These are phyloP conservation scores for Flagelloscypha sp. DNA, from an alignment of 768 basidiomycete genomes.

Conservation along the genomic window DNA sequence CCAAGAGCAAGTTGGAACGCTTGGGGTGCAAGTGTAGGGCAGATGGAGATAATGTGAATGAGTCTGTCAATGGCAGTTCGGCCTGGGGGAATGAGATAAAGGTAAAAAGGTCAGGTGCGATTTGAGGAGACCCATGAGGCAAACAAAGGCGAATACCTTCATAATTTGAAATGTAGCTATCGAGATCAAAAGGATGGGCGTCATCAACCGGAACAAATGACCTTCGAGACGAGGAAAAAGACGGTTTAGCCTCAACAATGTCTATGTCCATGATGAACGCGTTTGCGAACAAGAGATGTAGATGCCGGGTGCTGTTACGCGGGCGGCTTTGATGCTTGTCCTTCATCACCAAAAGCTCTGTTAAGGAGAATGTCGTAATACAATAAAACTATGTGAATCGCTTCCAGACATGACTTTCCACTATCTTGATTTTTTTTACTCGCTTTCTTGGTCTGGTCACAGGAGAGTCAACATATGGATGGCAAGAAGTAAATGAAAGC, in stretches of 20 bases:
- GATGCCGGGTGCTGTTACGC: no score
- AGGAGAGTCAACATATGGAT: no score
- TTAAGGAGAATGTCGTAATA: no score
- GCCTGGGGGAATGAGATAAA: no score
- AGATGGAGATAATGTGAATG: constrained; percentile 53
- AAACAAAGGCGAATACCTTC: constrained; percentile 37
- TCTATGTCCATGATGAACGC: constrained; percentile 42
- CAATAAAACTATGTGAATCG: no score
- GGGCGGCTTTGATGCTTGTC: no score
- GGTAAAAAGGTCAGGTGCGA: constrained; percentile 1
- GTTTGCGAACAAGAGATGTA: no score
- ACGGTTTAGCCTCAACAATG: constrained; percentile 21
- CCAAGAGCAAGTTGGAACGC: constrained; percentile 62
- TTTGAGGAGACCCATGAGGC: neutral
- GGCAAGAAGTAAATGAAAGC: neutral
- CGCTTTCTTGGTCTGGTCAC: no score
- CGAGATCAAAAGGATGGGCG: constrained; percentile 82
- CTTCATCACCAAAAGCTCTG: no score
- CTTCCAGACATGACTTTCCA: no score
- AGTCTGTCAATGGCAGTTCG: constrained; percentile 70
- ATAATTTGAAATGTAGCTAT: constrained; percentile 69
- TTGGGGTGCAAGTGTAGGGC: constrained; percentile 63
- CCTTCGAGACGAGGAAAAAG: constrained; percentile 11
- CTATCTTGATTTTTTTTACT: no score
- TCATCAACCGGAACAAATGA: constrained; percentile 55